A percentile compares a stretch with the other conserved stretches of the same genome.
phyloP scores from a whole-genome alignment of 2,329 filamentous ascomycete genomes.

The Plectosphaerella cucumerina region DNA sequence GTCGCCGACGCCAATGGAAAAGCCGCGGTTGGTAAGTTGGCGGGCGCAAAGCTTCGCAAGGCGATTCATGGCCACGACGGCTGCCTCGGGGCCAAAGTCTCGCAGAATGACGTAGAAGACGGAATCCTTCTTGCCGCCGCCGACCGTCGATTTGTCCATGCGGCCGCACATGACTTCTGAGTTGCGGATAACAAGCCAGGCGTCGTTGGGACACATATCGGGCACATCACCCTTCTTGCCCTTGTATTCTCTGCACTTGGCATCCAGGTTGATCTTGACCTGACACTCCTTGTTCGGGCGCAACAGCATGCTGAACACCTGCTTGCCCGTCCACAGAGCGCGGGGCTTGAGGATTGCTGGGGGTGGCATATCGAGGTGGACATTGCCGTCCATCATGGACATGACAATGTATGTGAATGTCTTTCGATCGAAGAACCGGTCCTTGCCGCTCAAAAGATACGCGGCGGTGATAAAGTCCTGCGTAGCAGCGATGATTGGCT shows the following conservation, averaged over 20 bases:
- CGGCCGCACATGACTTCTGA: constrained; percentile 96
- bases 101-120: constrained; percentile 95
- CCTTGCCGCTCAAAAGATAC: constrained; percentile 86
- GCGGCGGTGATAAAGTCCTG: constrained; percentile 98
- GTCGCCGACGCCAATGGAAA: constrained; percentile 94
- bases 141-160: constrained; percentile 98
- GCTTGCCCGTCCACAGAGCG: constrained; percentile 93
- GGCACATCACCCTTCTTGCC: constrained; percentile 52
- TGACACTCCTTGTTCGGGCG: constrained; percentile 79
- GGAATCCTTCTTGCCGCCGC: constrained; percentile 94
- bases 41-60: constrained; percentile 86
- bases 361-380: constrained; percentile 77
- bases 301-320: constrained; percentile 90
- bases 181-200: constrained; percentile 89
- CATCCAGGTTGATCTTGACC: constrained; percentile 87
- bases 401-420: constrained; percentile 87
- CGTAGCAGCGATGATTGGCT: constrained; percentile 97
- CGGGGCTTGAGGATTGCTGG: constrained; percentile 84
- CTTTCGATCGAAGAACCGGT: constrained; percentile 85
- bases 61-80: constrained; percentile 89
- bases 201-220: constrained; percentile 81
- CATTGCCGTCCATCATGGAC: constrained; percentile 84
- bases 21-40: constrained; percentile 84
- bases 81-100: constrained; percentile 87
- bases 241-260: constrained; percentile 80